Base-by-base conservation (phyloP, 306 rosid species). In the Luffa acutangula region DNA sequence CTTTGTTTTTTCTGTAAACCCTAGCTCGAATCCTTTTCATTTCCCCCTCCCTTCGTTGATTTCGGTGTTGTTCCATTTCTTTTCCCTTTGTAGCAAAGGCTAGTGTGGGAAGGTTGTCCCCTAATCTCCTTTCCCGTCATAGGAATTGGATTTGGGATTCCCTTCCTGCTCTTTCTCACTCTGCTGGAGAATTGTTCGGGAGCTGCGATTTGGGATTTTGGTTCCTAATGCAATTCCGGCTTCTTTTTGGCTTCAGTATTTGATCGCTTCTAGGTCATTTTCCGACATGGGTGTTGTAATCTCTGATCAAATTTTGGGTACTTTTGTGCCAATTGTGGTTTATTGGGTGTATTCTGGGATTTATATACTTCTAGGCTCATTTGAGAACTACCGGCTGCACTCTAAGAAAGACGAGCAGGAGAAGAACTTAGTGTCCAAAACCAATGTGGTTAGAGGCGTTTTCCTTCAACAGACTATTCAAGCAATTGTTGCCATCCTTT, bases 301-400 rank as follows among this genome's bases (percentile, higher is more conserved):
- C 82, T 93, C 98, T 21, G 98, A 96, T 89, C 96, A 96, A 84
- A 9, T 93, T 54, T 81, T 96, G 78, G 98, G 97, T 71, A 96
- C 97, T 84, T 86, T 96, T 84, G 94, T 71, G 58, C 99, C 99
- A 37, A 87, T 96, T 78, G 1, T 90, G 67, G 87, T 91, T 46
- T 93, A 96, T 84, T 96, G 99, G 98, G 62, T 82, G 39, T 93
- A 91, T 85, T 93, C 98, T 15, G 98, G 98, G 73, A 78, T 89
- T 83, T 96, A 96, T 76, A 86, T 83, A 75, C 80, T 88, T 41
- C 80, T 96, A 34, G 99, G 91, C 12, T 88, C 87, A 52, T 89
- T 88, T 62, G 96, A 93, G 49, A 88, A 84, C 65, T 91, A 87
- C 66, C 86, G 99, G 31, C 84, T 96, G 75, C 99, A 96, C 84